phyloP scores from a whole-genome alignment of 805 yeast genomes.

The Priceomyces haplophilus region DNA sequence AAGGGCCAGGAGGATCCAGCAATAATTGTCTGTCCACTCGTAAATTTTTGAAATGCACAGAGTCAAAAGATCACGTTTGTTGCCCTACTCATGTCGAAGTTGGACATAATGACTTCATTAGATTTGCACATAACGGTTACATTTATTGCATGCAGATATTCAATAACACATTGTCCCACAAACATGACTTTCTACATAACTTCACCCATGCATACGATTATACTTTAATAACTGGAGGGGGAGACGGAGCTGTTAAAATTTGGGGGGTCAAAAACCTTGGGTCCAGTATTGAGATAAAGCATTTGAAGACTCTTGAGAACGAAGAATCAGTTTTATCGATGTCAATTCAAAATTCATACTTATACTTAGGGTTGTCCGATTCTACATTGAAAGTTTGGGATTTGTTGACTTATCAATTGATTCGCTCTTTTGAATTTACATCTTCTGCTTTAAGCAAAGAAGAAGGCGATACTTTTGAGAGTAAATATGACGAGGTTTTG shows the following conservation, averaged over 20 bases:
- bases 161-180: conserved; percentile 4
- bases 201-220: conserved; percentile 14
- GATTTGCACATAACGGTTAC: conserved; percentile 91
- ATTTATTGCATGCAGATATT: conserved; percentile 63
- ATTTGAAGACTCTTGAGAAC: conserved; percentile 48
- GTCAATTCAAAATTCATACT: conserved; percentile 58
- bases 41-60: conserved; percentile 15
- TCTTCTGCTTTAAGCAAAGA: background rate
- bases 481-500: conserved; percentile 38
- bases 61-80: conserved; percentile 8
- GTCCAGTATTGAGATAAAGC: conserved; percentile 13
- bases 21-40: conserved; percentile 28
- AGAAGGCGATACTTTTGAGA: conserved; percentile 6
- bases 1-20: conserved; percentile 70
- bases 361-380: conserved; percentile 78
- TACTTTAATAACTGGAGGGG: conserved; percentile 60
- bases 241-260: conserved; percentile 82
- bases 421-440: conserved; percentile 39
- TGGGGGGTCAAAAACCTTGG: conserved; percentile 51
- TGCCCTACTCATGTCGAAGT: conserved; percentile 54
- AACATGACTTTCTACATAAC: conserved; percentile 18
- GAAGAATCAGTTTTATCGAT: conserved; percentile 72
- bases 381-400: conserved; percentile 87
- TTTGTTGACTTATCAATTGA: conserved; percentile 71
- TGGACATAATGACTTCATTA: conserved; percentile 59